Conservation (phyloP, 129 eudicot species). For the Lactuca saligna region DNA sequence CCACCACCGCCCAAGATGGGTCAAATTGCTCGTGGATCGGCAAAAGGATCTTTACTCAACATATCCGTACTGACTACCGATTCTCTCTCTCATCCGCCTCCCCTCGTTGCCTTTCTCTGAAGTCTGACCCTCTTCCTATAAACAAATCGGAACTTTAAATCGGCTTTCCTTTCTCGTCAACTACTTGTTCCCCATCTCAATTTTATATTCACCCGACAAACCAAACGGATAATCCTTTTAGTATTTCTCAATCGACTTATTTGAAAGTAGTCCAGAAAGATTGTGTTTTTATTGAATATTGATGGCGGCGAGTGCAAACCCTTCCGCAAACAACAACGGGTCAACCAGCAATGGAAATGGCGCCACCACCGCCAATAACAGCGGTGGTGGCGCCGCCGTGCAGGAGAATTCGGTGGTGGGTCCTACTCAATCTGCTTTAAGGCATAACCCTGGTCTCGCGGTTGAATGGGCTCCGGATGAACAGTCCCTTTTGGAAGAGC, state of each 20-base stretch:
- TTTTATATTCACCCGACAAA: slow-evolving; percentile 18
- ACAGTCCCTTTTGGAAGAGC: slow-evolving; percentile 66
- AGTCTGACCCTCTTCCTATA: slow-evolving; percentile 5
- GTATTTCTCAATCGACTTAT: background rate
- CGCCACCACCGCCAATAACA: slow-evolving; percentile 23
- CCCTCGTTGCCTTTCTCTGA: background rate
- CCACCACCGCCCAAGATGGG: slow-evolving; percentile 23
- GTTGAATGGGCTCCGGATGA: slow-evolving; percentile 75
- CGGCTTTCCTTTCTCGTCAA: slow-evolving; percentile 12
- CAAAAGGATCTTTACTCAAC: slow-evolving; percentile 21
- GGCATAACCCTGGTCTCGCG: slow-evolving; percentile 79
- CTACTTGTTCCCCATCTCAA: slow-evolving; percentile 5
- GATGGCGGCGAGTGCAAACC: slow-evolving; percentile 87
- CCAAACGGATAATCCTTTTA: slow-evolving; percentile 14
- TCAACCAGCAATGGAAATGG: slow-evolving; percentile 53
- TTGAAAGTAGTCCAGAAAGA: background rate
- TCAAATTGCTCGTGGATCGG: background rate
- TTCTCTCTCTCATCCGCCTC: slow-evolving; percentile 10
- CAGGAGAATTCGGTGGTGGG: slow-evolving; percentile 68
- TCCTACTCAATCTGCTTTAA: slow-evolving; percentile 61
- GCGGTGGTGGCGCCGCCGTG: slow-evolving; percentile 41
- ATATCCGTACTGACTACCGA: slow-evolving; percentile 11
- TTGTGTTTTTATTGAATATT: slow-evolving; percentile 28
- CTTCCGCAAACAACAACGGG: slow-evolving; percentile 48
- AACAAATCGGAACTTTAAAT: slow-evolving; percentile 16